Evolutionary conservation across 441 rosid genomes (phyloP).

Genomic region (Bocquillonia castaneifolia): DNA sequence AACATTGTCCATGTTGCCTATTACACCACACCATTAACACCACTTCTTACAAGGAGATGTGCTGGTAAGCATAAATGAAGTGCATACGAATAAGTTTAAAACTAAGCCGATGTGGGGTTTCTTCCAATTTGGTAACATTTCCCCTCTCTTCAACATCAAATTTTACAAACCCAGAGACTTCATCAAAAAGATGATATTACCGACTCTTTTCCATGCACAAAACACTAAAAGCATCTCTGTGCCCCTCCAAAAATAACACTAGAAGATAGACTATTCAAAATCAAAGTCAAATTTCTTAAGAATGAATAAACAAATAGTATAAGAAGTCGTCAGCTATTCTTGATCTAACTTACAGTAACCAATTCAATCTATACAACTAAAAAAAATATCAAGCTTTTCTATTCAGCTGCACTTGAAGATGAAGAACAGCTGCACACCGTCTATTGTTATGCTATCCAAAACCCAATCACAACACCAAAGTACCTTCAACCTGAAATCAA

Average conservation of each 20-base stretch:
- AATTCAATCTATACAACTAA: too few species aligned
- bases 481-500: too few species aligned
- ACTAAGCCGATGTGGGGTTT: constrained; percentile 46
- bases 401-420: too few species aligned
- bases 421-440: too few species aligned
- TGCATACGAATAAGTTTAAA: constrained; percentile 26
- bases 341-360: neutral
- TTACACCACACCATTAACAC: constrained; percentile 46
- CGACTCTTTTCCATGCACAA: constrained; percentile 24
- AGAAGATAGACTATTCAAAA: neutral
- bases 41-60: constrained; percentile 32
- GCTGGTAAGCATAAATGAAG: constrained; percentile 29
- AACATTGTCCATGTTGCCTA: constrained; percentile 47
- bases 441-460: too few species aligned
- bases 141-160: constrained; percentile 37
- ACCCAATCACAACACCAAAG: too few species aligned
- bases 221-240: constrained; percentile 17
- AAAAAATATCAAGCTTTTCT: too few species aligned
- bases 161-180: constrained; percentile 27
- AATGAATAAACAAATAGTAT: neutral
- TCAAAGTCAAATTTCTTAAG: neutral
- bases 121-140: constrained; percentile 74
- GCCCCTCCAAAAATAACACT: constrained; percentile 10
- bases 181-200: constrained; percentile 34
- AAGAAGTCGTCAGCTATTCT: neutral